Base-by-base conservation (phyloP, 169 alveolate species). In the Plasmodium yoelii region DNA sequence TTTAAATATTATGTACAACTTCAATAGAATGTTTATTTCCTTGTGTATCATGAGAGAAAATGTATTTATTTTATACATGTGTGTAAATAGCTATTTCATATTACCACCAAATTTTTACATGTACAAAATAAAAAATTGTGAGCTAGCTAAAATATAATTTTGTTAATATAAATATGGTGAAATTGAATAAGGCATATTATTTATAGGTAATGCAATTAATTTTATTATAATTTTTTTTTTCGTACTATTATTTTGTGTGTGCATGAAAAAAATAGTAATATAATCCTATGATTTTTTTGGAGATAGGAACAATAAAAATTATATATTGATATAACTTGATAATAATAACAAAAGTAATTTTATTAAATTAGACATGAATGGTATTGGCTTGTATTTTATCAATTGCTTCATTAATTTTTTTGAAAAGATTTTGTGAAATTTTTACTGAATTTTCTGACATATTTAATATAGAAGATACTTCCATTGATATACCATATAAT, bases 401-500 rank as follows among this genome's bases (percentile, higher is more conserved):
- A n/a, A 80, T 51, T 8, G 90, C 65, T 57, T 63, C 82, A 80
- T 80, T 15, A 65, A 80, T 80, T 65, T 80, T 80, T 28, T 80
- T 80, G 67, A 80, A 80, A 51, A 80, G 77, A 5, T 12, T 19
- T 64, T 80, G 90, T 19, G 90, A 63, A 80, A 80, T 65, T 80
- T 64, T 64, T 18, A 59, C 24, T 2, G 90, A 63, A 65, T 80
- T 80, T 80, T 80, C 90, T 19, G 80, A 39, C 68, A 80, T 80
- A 42, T 80, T 63, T 80, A 80, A 44, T 64, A 80, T 80, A 13
- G 90, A 80, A 47, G 90, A 68, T 12, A 80, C 64, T 68, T 80
- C 80, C 80, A 80, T 53, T 47, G 90, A 65, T 51, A 80, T 80
- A 10, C 90, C 90, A 65, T 80, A 80, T 26, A 80, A 55, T 57